Conservation (phyloP, 2,329 filamentous ascomycete species). For the Xylariaceae sp. region DNA sequence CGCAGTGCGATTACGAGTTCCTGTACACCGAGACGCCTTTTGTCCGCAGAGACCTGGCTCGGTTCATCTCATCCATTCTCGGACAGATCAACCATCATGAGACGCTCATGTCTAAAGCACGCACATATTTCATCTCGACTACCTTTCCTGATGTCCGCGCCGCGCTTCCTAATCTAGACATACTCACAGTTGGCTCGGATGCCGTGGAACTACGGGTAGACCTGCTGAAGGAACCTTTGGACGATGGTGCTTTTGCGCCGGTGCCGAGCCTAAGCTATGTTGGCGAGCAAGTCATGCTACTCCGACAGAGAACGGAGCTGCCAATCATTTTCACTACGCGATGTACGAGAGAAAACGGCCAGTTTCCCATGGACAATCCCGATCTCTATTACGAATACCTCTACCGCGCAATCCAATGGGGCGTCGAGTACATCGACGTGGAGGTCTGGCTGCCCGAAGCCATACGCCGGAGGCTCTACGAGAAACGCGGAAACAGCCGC, state of each 20-base stretch:
- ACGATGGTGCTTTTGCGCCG: conserved; percentile 52
- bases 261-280: conserved; percentile 78
- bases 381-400: conserved; percentile 70
- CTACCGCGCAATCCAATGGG: conserved; percentile 80
- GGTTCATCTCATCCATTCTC: conserved; percentile 71
- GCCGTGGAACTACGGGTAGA: conserved; percentile 81
- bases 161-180: conserved; percentile 77
- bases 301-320: conserved; percentile 75
- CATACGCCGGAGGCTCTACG: conserved; percentile 60
- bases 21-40: conserved; percentile 69
- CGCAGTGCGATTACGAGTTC: conserved; percentile 76
- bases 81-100: conserved; percentile 75
- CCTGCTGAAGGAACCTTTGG: conserved; percentile 63
- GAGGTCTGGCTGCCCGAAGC: conserved; percentile 79
- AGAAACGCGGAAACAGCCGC: conserved; percentile 67
- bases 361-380: conserved; percentile 76
- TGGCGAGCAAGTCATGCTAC: conserved; percentile 75
- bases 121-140: conserved; percentile 80
- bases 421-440: conserved; percentile 83
- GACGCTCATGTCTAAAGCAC: conserved; percentile 66
- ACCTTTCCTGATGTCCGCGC: conserved; percentile 82
- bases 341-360: conserved; percentile 74
- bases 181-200: conserved; percentile 78
- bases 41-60: conserved; percentile 66
- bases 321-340: conserved; percentile 87